Base-by-base conservation (phyloP, 2,329 filamentous ascomycete genomes). In the Pochonia chlamydosporia region DNA sequence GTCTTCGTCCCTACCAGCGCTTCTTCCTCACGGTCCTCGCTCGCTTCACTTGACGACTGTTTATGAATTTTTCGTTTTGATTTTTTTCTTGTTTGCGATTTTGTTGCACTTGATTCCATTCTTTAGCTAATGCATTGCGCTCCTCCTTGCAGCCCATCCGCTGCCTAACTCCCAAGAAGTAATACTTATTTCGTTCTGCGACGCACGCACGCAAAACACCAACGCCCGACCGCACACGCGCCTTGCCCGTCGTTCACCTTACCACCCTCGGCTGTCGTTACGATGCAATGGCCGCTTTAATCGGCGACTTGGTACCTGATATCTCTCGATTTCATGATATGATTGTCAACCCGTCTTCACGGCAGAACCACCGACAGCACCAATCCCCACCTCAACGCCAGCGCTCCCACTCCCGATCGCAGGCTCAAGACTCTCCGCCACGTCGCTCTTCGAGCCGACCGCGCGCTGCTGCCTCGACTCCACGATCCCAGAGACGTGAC, bases 241-340 rank as follows among this genome's bases (percentile, higher is more conserved):
- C 44, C 31, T n/a, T 30, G 37, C 8, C 40, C 40, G n/a, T n/a
- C n/a, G n/a, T 36, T 16, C 42, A 3, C 30, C 20, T 35, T 40
- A 30, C 30, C 40, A 25, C 41, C 45, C 18, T 42, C 44, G 37
- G 31, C 46, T 47, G 48, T 26, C 40, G 46, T 21, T 50, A 52
- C 63, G 59, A 71, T 72, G 75, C 66, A 70, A 84, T 84, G 81
- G 81, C 79, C 62, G 74, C 79, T 68, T 66, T 83, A 67, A 76
- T 83, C 58, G 78, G 78, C 66, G 88, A 92, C 73, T 83, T 83
- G 72, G 81, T 83, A 69, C 79, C 87, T 67, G 83, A 89, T 70
- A 75, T 83, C 58, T 76, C 80, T 59, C 79, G 82, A 69, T 84
- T 85, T 69, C 80, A 82, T 73, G 81, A 76, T 71, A 86, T 83